Conservation (phyloP, 1,139 yeast genomes). For the Meyerozyma sp. region DNA sequence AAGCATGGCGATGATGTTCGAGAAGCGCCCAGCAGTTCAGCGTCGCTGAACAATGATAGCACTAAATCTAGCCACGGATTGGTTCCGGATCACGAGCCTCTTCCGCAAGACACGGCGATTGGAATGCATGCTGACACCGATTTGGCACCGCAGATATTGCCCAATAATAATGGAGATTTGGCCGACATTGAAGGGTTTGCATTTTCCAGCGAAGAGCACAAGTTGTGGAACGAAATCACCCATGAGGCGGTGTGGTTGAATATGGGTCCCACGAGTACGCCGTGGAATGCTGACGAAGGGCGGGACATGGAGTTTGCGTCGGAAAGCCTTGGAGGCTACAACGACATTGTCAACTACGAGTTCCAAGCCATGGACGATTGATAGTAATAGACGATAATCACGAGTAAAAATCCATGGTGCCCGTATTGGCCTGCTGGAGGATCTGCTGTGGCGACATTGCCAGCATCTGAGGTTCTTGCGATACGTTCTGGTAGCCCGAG, state of each 20-base stretch:
- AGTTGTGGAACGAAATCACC: conserved; percentile 71
- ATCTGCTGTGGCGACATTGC: conserved; percentile 38
- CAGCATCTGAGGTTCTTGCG: conserved; percentile 5
- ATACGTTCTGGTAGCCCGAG: neutral
- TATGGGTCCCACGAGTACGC: conserved; percentile 6
- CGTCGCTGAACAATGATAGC: conserved; percentile 1
- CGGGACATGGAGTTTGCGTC: conserved; percentile 3
- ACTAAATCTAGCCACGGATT: neutral
- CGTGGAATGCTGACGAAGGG: neutral
- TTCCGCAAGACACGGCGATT: conserved; percentile 5
- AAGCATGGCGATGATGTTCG: conserved; percentile 50
- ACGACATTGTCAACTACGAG: conserved; percentile 36
- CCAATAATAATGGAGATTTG: conserved; percentile 19
- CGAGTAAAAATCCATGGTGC: conserved; percentile 13
- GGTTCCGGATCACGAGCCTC: neutral
- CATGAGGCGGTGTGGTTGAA: conserved; percentile 69
- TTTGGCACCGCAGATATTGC: conserved; percentile 6
- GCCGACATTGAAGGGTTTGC: conserved; percentile 44
- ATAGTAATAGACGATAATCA: neutral
- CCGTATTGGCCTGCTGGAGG: conserved; percentile 23
- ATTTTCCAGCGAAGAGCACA: conserved; percentile 47
- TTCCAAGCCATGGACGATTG: conserved; percentile 31
- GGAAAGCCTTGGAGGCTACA: conserved; percentile 22
- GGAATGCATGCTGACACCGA: conserved; percentile 5
- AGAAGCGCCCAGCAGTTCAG: conserved; percentile 1